phyloP scores from a whole-genome alignment of 164 flowering plant genomes.

The Protea cynaroides region DNA sequence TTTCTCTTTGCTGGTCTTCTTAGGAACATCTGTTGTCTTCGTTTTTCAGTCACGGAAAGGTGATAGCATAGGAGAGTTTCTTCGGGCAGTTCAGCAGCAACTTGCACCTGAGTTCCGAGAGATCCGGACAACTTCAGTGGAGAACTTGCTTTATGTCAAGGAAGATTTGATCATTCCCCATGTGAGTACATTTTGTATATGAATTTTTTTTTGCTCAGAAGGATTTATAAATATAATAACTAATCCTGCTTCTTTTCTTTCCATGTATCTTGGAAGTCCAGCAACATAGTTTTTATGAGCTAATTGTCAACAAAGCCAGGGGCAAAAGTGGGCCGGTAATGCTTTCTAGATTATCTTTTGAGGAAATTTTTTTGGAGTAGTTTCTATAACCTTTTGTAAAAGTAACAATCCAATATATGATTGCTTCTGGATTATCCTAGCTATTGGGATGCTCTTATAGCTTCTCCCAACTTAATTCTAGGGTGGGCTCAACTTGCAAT shows the following conservation, averaged over 20 bases:
- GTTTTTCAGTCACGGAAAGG: slow-evolving; percentile 79
- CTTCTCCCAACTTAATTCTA: no score
- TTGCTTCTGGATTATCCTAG: no score
- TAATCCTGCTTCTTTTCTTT: background rate
- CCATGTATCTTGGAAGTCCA: slow-evolving; percentile 26
- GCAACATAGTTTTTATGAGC: slow-evolving; percentile 99
- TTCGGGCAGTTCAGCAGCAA: slow-evolving; percentile 95
- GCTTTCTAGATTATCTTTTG: background rate
- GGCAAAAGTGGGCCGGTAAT: slow-evolving; percentile 99
- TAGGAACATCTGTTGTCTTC: background rate
- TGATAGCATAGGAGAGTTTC: slow-evolving; percentile 85
- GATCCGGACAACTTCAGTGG: slow-evolving; percentile 92
- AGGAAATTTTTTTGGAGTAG: background rate
- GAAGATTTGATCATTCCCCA: slow-evolving; percentile 99
- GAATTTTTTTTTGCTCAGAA: background rate
- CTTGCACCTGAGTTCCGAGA: slow-evolving; percentile 99
- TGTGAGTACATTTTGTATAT: slow-evolving; percentile 30
- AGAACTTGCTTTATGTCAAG: slow-evolving; percentile 93
- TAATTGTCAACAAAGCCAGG: slow-evolving; percentile 91
- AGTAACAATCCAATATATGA: background rate
- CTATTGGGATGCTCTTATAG: background rate
- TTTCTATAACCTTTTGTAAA: background rate
- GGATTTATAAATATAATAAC: background rate
- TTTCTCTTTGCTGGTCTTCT: background rate
- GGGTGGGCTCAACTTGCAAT: no score